Conservation (phyloP, 495 filamentous ascomycete genomes). For the Tuber aestivum region DNA sequence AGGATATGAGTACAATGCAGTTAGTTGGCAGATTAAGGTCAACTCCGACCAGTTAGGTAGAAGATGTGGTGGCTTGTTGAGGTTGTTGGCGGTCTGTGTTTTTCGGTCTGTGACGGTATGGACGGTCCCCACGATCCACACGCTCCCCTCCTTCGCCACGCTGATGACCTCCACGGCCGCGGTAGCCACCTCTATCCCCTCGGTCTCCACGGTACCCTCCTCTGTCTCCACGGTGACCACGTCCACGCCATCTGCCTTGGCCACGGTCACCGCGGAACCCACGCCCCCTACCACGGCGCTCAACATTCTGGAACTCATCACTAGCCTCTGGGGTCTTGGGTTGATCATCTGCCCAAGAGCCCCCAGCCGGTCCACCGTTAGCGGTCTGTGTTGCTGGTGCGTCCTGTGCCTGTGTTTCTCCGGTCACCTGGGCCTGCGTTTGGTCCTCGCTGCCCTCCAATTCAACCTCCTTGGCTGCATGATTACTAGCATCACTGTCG, state of each 20-base stretch:
- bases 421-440: slow-evolving; percentile 8
- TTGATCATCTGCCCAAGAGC: slow-evolving; percentile 33
- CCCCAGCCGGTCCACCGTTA: slow-evolving; percentile 7
- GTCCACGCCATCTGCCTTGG: slow-evolving; percentile 28
- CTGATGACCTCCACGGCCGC: slow-evolving; percentile 28
- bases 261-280: slow-evolving; percentile 23
- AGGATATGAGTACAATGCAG: slow-evolving; percentile 5
- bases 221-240: slow-evolving; percentile 32
- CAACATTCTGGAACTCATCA: slow-evolving; percentile 37
- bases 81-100: slow-evolving; percentile 21
- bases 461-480: slow-evolving; percentile 11
- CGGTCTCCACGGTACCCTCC: slow-evolving; percentile 35
- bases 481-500: slow-evolving; percentile 14
- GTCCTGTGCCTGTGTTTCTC: slow-evolving; percentile 4
- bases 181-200: slow-evolving; percentile 26
- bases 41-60: slow-evolving; percentile 12
- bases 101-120: slow-evolving; percentile 13
- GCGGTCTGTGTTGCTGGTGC: slow-evolving; percentile 4
- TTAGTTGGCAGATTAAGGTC: slow-evolving; percentile 2
- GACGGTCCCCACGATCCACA: neutral
- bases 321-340: slow-evolving; percentile 21
- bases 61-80: slow-evolving; percentile 19
- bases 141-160: slow-evolving; percentile 17
- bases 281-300: slow-evolving; percentile 24
- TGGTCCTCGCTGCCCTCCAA: slow-evolving; percentile 12